Base-by-base conservation (phyloP, 1,139 yeast genomes). In the Geotrichum australiense region DNA sequence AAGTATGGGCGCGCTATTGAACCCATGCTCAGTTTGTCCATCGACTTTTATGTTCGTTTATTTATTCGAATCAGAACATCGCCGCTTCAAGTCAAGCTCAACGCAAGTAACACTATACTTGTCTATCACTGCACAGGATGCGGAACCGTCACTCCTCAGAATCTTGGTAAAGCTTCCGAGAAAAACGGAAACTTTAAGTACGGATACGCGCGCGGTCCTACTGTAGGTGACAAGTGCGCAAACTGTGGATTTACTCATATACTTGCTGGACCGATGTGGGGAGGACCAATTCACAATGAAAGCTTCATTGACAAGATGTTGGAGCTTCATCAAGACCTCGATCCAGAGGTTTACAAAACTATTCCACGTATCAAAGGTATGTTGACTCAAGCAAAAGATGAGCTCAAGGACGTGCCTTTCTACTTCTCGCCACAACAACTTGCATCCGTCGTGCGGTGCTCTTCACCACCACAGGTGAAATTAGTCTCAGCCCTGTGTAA, bases 251-350 rank as follows among this genome's bases (percentile, higher is more conserved):
- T 71, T 44, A 69, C 74, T 4, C 75, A 75, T 57, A 94, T 83
- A 57, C 61, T 91, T 32, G 91, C 93, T 2, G 99, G 99, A 1
- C 99, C 99, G 44, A 85, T 91, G 96, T 91, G 94, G 82, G 85
- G 76, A 8, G 96, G 93, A 0, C 68, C 71, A 2, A 64, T 91
- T 41, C 97, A 89, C 56, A 73, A 80, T 56, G 60, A 62, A 26
- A 74, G 71, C 15, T 91, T 87, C 54, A 69, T 91, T 35, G 70
- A 76, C 27, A 73, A 69, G 51, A 71, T 89, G 37, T 66, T 85
- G 42, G 68, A 71, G 16, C 65, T 81, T 34, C 78, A 78, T 60
- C 62, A 20, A n/a, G 60, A 65, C 16, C 61, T 68, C 8, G 78
- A 74, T 43, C 68, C 69, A 11, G 68, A 66, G 2, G 68, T 73